Conservation (phyloP, 768 basidiomycete genomes). For the Agrocybe chaxingu region DNA sequence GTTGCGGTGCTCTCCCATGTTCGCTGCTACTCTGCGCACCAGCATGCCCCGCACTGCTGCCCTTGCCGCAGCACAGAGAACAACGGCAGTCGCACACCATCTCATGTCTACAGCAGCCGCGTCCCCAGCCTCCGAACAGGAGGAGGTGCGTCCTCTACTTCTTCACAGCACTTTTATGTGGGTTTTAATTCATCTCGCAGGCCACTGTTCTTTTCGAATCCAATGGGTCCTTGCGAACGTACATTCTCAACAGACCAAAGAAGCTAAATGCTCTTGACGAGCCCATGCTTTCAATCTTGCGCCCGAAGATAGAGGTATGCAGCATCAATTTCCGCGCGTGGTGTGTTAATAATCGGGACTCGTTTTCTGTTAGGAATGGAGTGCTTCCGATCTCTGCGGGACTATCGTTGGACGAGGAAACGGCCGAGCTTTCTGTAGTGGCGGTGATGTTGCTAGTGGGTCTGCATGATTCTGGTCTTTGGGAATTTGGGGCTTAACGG, state of each 20-base stretch:
- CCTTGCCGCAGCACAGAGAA: conserved; percentile 35
- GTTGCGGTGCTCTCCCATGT: conserved; percentile 23
- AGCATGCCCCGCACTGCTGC: conserved; percentile 39
- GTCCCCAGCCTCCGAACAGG: conserved; percentile 13
- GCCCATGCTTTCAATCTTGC: conserved; percentile 70
- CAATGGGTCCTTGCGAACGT: conserved; percentile 58
- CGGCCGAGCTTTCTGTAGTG: conserved; percentile 86
- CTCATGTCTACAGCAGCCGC: conserved; percentile 40
- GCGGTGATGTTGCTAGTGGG: conserved; percentile 90
- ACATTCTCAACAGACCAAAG: conserved; percentile 73
- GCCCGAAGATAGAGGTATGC: conserved; percentile 71
- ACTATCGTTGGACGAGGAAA: conserved; percentile 70
- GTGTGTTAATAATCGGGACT: conserved; percentile 5
- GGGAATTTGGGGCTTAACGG: background rate
- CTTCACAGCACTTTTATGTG: conserved; percentile 7
- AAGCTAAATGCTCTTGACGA: conserved; percentile 83
- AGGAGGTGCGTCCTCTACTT: conserved; percentile 32
- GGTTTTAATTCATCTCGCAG: conserved; percentile 23
- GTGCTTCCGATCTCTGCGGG: conserved; percentile 62
- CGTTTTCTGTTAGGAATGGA: conserved; percentile 60
- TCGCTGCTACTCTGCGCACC: conserved; percentile 27
- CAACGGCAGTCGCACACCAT: conserved; percentile 43
- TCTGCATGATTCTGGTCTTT: conserved; percentile 12
- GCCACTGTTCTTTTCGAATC: conserved; percentile 68
- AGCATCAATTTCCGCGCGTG: conserved; percentile 1